Base-by-base conservation (phyloP, 495 filamentous ascomycete species). In the Lasiosphaeria hispida region DNA sequence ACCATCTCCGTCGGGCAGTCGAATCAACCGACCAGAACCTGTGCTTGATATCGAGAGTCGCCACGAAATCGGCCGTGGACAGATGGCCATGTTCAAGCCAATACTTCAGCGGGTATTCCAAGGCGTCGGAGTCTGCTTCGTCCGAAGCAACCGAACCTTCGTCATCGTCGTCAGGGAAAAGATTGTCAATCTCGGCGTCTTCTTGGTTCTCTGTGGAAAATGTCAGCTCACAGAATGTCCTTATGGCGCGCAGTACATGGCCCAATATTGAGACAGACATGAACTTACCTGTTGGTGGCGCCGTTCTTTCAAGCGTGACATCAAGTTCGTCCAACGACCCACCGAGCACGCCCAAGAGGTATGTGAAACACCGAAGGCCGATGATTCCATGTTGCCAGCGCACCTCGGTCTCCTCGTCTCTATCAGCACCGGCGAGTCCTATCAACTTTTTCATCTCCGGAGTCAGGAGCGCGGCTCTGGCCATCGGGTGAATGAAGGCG, bases 91-190 rank as follows among this genome's bases (percentile, higher is more conserved):
- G 56, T n/a, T 50, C n/a, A 13, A 58, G 48, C 56, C 56, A 58
- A 30, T 58, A 52, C 33, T 58, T 58, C 14, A 58, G 56, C 10
- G 56, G 56, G 15, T 58, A 58, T 19, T 58, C 56, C 39, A 58
- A 34, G 15, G 56, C 56, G 10, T 38, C 37, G 11, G 38, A n/a
- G 14, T 52, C 56, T 34, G n/a, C 48, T 15, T 58, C 48, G 18
- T 52, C 56, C 2, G 36, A 39, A 15, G 34, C 47, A 5, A 18
- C 19, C n/a, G 45, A 48, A 30, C 48, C 47, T 44, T 58, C 56
- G 38, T 58, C 56, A 4, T 55, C 53, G 17, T 43, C 39, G 37
- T 58, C 56, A 18, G 56, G 56, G 40, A 58, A 58, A 1, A 58
- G 48, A 4, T 51, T 18, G 36, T 52, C 56, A 41, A 58, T 42